phyloP scores from a whole-genome alignment of 495 filamentous ascomycete genomes.

The Lindgomyces ingoldianus region DNA sequence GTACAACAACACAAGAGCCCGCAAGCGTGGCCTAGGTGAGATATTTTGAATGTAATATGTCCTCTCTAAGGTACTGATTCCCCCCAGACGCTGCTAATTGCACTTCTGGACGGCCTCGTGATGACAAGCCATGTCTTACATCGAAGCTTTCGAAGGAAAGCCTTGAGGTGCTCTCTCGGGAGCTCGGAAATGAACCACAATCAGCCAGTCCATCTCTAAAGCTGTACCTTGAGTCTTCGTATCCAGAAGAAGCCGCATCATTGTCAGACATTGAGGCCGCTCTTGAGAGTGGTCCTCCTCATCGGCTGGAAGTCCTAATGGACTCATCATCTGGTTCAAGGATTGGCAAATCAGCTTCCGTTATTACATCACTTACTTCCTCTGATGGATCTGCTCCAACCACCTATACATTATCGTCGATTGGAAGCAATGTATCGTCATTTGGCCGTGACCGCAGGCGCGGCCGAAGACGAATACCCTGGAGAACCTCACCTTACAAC shows the following conservation, averaged over 20 bases:
- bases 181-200: not conserved
- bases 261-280: constrained; percentile 25
- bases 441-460: constrained; percentile 27
- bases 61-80: not conserved
- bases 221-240: constrained; percentile 21
- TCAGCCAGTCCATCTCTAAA: constrained; percentile 20
- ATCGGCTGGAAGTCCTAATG: constrained; percentile 1
- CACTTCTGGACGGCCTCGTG: not conserved
- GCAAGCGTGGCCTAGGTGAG: constrained; percentile 5
- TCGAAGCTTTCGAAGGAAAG: constrained; percentile 24
- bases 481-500: constrained; percentile 24
- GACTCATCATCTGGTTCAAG: constrained; percentile 23
- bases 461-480: constrained; percentile 4
- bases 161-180: constrained; percentile 17
- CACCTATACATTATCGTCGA: constrained; percentile 20
- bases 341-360: constrained; percentile 9
- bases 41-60: not conserved
- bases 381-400: constrained; percentile 23
- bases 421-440: constrained; percentile 27
- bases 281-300: constrained; percentile 6
- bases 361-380: constrained; percentile 25
- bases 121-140: not conserved
- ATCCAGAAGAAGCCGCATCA: constrained; percentile 16
- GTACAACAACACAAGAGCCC: constrained; percentile 35
- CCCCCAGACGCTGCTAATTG: not conserved